These are phyloP conservation scores for Vitis labrusca DNA, from an alignment of 164 flowering plant genomes.

Conservation along the genomic window DNA sequence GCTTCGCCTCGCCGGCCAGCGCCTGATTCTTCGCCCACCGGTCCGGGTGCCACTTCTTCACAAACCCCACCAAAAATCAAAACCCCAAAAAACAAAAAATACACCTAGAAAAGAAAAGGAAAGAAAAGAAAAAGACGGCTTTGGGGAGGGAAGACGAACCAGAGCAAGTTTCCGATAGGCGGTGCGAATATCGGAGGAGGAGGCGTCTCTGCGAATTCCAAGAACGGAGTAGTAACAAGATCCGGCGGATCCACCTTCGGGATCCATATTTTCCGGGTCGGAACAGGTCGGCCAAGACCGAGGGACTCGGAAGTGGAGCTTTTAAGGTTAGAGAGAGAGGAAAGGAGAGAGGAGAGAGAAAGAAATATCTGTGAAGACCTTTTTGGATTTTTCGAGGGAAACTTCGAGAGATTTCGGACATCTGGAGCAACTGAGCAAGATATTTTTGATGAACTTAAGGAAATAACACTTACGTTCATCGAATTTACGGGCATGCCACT, in stretches of 20 bases:
- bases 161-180: conserved; percentile 85
- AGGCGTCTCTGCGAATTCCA: conserved; percentile 68
- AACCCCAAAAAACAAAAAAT: neutral
- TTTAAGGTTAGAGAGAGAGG: neutral
- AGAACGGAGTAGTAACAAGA: conserved; percentile 70
- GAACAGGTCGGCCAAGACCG: neutral
- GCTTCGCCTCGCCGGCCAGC: conserved; percentile 69
- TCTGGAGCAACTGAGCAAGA: no score
- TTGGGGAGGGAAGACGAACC: conserved; percentile 25
- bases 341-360: conserved; percentile 5
- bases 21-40: conserved; percentile 56
- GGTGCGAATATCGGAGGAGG: conserved; percentile 63
- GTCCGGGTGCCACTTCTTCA: conserved; percentile 96
- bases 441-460: no score
- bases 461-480: no score
- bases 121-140: neutral
- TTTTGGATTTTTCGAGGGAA: no score
- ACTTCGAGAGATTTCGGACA: no score
- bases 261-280: conserved; percentile 34
- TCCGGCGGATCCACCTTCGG: conserved; percentile 48
- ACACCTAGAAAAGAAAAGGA: neutral
- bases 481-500: no score
- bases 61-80: neutral
- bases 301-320: neutral
- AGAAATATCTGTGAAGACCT: neutral